Conservation (phyloP, 305 asterid species). For the Solanum hybrid region DNA sequence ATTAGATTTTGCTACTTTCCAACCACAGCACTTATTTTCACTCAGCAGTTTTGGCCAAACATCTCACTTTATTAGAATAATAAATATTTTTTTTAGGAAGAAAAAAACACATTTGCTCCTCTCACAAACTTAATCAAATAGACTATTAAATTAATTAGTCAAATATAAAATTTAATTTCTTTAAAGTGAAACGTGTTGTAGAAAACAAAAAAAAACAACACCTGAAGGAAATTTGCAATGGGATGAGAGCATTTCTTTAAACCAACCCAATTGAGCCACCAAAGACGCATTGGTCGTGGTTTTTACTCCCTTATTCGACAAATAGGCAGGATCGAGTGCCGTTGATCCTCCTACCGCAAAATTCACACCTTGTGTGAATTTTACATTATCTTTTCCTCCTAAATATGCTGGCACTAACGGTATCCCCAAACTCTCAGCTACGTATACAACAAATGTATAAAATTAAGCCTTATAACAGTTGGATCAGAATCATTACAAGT, state of each 20-base stretch:
- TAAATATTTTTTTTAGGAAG: too few relatives aligned
- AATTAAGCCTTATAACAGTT: background rate
- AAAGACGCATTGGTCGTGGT: constrained; percentile 2
- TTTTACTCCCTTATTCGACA: constrained; percentile 22
- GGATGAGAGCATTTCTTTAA: constrained; percentile 25
- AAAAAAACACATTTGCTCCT: too few relatives aligned
- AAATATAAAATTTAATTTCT: too few relatives aligned
- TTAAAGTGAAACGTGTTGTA: too few relatives aligned
- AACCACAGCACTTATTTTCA: background rate
- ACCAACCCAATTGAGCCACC: background rate
- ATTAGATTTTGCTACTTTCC: too few relatives aligned
- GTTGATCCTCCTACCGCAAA: constrained; percentile 64
- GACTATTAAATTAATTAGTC: too few relatives aligned
- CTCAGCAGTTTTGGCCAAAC: background rate
- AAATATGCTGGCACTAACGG: constrained; percentile 12
- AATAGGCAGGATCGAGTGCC: constrained; percentile 27
- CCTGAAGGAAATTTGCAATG: constrained; percentile 16
- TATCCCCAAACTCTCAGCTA: constrained; percentile 39
- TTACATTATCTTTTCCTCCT: constrained; percentile 8
- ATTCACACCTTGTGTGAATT: constrained; percentile 42
- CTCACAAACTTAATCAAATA: too few relatives aligned
- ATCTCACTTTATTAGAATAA: background rate
- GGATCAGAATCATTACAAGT: background rate
- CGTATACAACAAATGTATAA: background rate
- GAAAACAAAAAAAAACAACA: too few relatives aligned